These are phyloP conservation scores for Aspergillus ustus DNA, from an alignment of 2,329 filamentous ascomycete species.

Conservation along the genomic window DNA sequence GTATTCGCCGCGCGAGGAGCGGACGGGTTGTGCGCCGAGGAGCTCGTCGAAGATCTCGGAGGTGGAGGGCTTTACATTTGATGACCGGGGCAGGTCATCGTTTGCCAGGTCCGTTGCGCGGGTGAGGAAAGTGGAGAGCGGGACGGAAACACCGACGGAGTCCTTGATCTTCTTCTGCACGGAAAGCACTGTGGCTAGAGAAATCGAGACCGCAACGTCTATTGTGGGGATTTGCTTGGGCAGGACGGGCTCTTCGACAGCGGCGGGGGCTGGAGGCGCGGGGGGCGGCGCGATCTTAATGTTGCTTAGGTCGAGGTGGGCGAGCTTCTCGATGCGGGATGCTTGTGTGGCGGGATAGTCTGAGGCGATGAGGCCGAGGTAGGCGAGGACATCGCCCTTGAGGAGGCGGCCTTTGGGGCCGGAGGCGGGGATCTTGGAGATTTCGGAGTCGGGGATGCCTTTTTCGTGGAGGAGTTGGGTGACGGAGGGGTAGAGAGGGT, in stretches of 20 bases:
- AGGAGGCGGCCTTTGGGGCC: slow-evolving; percentile 87
- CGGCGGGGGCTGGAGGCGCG: slow-evolving; percentile 43
- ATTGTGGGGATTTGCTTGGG: slow-evolving; percentile 36
- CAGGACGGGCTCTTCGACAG: slow-evolving; percentile 35
- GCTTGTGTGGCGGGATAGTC: slow-evolving; percentile 74
- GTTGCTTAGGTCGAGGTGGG: slow-evolving; percentile 91
- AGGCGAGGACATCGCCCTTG: slow-evolving; percentile 94
- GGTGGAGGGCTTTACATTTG: slow-evolving; percentile 67
- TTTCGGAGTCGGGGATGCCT: slow-evolving; percentile 73
- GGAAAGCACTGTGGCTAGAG: slow-evolving; percentile 76
- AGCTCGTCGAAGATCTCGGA: slow-evolving; percentile 90
- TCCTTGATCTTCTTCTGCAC: slow-evolving; percentile 80
- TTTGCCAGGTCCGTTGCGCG: slow-evolving; percentile 88
- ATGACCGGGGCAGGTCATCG: slow-evolving; percentile 74
- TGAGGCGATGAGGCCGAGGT: slow-evolving; percentile 76
- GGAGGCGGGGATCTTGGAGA: slow-evolving; percentile 81
- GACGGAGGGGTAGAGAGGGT: slow-evolving; percentile 73
- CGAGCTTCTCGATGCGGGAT: slow-evolving; percentile 72
- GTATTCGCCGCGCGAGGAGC: slow-evolving; percentile 64
- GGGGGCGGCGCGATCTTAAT: slow-evolving; percentile 70
- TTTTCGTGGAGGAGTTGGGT: slow-evolving; percentile 79
- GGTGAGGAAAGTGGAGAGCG: slow-evolving; percentile 83
- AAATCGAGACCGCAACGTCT: slow-evolving; percentile 72
- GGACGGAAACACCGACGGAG: slow-evolving; percentile 77
- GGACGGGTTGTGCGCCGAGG: slow-evolving; percentile 62